Base-by-base conservation (phyloP, 225 moss, liverwort and hornwort species). In the Climacium dendroides region DNA sequence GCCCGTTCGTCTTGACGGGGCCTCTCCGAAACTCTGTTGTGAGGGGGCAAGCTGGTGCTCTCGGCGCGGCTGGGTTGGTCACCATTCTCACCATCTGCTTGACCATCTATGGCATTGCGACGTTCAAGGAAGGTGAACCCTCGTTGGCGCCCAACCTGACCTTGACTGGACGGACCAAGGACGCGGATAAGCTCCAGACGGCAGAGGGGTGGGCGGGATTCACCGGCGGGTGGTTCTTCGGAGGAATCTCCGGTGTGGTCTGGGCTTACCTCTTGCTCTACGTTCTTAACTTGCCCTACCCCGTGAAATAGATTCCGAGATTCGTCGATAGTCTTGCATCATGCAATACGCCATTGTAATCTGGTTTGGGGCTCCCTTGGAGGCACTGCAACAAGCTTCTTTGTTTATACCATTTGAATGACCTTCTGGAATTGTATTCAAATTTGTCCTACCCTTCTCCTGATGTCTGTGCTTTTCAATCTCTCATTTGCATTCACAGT, bases 261-360 rank as follows among this genome's bases (percentile, higher is more conserved):
- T 99, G 98, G 98, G 98, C 98, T 8, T 99, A 99, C 89, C 90
- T 99, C 86, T 93, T 99, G 81, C 96, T 97, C 59, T 99, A 96
- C 82, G 95, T 99, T 12, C 43, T 97, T 4, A 54, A 92, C 91
- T 92, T 99, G 87, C 98, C 98, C 4, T 99, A 99, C 93, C 93
- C 91, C 87, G 98, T 99, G 92, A 93, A 94, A 92, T 94, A 94
- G 94, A 89, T 88, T 78, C 45, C 69, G 67, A 78, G 88, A 88
- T 94, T 92, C 32, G 93, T 93, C 93, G 93, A 93, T 90, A 90
- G 85, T 69, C 73, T 88, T 92, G 92, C 93, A 63, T 20, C 19
- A 64, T 50, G 88, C 90, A 92, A 90, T 87, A 75, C 70, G 57
- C 63, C 87, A 57, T 87, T 92, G 93, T 93, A 92, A 88, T 64